These are phyloP conservation scores for Cadophora gregata DNA, from an alignment of 2,329 filamentous ascomycete species.

Conservation along the genomic window DNA sequence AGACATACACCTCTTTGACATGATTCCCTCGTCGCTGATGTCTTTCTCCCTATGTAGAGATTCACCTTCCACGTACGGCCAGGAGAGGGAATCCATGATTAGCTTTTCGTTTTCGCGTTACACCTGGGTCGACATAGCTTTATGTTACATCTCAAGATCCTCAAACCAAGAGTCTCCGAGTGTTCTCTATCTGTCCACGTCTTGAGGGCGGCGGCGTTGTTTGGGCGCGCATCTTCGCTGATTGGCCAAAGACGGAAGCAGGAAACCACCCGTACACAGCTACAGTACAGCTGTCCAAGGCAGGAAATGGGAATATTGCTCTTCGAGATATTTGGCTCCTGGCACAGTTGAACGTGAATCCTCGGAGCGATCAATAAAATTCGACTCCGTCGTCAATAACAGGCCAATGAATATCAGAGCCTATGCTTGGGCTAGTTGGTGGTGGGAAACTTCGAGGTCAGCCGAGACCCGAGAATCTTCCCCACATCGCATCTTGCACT, in stretches of 20 bases:
- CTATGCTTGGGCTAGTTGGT: background rate
- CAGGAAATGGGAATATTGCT: background rate
- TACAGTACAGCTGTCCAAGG: background rate
- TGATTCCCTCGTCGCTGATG: slow-evolving; percentile 19
- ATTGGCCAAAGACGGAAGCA: slow-evolving; percentile 17
- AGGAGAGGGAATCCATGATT: slow-evolving; percentile 23
- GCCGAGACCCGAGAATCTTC: background rate
- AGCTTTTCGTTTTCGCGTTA: background rate
- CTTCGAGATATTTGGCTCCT: background rate
- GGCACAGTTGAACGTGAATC: background rate
- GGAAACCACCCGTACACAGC: background rate
- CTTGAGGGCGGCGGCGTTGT: background rate
- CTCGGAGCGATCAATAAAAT: background rate
- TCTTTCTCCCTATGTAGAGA: slow-evolving; percentile 28
- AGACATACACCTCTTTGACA: background rate
- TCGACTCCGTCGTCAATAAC: background rate
- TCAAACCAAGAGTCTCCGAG: background rate
- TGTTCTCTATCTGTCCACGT: background rate
- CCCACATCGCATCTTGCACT: background rate
- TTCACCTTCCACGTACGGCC: slow-evolving; percentile 25
- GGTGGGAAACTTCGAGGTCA: background rate
- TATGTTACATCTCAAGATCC: background rate
- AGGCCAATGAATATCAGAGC: background rate
- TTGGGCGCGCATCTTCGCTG: slow-evolving; percentile 4
- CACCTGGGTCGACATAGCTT: background rate